Conservation (phyloP, 2,329 filamentous ascomycete genomes). For the Uncinocarpus reesii region DNA sequence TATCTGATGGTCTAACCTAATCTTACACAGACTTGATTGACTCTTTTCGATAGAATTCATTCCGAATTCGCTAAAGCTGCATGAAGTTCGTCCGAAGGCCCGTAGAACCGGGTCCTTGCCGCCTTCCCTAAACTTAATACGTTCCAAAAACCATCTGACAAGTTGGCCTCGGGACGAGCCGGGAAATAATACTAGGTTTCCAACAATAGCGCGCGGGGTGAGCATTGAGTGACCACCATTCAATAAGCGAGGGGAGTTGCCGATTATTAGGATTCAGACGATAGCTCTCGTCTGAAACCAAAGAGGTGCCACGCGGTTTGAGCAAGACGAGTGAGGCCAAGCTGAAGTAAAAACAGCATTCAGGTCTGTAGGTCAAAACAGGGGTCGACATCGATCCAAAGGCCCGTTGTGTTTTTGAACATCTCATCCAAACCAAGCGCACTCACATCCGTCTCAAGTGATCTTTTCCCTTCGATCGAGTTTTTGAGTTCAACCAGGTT, state of each 20-base stretch:
- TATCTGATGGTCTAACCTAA: no score
- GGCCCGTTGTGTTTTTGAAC: slow-evolving; percentile 12
- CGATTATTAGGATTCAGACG: no score
- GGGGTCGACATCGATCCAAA: slow-evolving; percentile 24
- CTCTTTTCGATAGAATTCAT: no score
- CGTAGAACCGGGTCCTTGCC: background rate
- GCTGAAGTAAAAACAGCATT: background rate
- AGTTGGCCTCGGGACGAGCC: background rate
- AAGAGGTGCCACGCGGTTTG: background rate
- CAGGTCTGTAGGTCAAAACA: slow-evolving; percentile 17
- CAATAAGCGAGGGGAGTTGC: no score
- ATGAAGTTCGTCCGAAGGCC: no score
- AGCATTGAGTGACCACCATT: no score
- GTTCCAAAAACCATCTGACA: background rate
- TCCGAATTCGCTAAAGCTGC: no score
- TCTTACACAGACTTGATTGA: no score
- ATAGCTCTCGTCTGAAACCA: no score
- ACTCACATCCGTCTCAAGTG: background rate
- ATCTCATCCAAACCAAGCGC: slow-evolving; percentile 5
- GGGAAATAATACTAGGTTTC: background rate
- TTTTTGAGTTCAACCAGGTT: background rate
- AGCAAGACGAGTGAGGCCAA: background rate
- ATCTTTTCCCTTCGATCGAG: background rate
- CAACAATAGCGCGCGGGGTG: background rate
- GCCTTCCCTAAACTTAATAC: background rate